phyloP scores from a whole-genome alignment of 1,284 basidiomycete species.

The Exsudoporus floridanus region DNA sequence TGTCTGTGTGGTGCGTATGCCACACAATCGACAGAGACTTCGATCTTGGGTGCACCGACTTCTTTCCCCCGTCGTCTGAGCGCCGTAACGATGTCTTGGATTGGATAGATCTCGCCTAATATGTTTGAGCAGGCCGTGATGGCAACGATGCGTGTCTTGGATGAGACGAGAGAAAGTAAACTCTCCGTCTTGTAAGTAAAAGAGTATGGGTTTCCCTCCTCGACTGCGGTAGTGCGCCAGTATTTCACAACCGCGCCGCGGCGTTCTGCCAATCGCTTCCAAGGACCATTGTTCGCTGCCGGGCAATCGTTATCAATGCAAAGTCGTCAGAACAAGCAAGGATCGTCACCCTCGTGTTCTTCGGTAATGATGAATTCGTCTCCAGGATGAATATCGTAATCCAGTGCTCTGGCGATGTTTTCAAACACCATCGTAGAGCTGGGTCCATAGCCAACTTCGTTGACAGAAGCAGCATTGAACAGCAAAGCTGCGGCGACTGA shows the following conservation, averaged over 20 bases:
- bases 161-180: constrained; percentile 60
- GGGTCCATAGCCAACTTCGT: constrained; percentile 66
- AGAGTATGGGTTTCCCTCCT: constrained; percentile 63
- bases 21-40: constrained; percentile 73
- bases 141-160: constrained; percentile 69
- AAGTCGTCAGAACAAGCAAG: neutral
- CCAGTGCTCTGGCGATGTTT: constrained; percentile 62
- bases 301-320: neutral
- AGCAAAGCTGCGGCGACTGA: constrained; percentile 54
- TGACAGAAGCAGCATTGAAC: constrained; percentile 58
- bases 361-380: constrained; percentile 76
- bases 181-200: constrained; percentile 56
- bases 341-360: constrained; percentile 69
- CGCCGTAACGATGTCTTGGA: constrained; percentile 55
- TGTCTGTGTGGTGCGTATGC: constrained; percentile 75
- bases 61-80: constrained; percentile 50
- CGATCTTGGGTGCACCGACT: constrained; percentile 58
- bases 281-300: constrained; percentile 72
- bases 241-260: constrained; percentile 53
- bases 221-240: constrained; percentile 55
- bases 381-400: constrained; percentile 48
- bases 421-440: constrained; percentile 69
- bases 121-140: constrained; percentile 78
- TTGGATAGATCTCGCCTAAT: constrained; percentile 64
- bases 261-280: constrained; percentile 72